These are phyloP conservation scores for Wickerhamomyces strasburgensis DNA, from an alignment of 805 yeast genomes.

Conservation along the genomic window DNA sequence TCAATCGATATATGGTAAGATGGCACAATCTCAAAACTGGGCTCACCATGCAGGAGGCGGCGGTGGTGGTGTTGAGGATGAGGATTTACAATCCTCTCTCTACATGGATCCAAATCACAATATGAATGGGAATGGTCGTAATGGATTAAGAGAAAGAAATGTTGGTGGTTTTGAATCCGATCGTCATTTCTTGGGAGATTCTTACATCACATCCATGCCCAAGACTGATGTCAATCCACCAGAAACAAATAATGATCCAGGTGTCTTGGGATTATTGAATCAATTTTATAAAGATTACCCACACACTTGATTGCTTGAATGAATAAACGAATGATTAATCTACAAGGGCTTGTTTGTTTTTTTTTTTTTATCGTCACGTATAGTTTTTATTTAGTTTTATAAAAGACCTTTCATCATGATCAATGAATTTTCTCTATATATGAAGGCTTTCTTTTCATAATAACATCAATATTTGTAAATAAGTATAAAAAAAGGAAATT, in stretches of 20 bases:
- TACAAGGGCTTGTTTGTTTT: not conserved
- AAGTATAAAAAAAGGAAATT: constrained; percentile 13
- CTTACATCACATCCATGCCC: constrained; percentile 36
- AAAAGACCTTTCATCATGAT: constrained; percentile 14
- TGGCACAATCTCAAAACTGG: not conserved
- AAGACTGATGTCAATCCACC: constrained; percentile 29
- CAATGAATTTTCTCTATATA: constrained; percentile 10
- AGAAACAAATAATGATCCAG: constrained; percentile 33
- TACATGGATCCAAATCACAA: constrained; percentile 9
- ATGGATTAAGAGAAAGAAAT: constrained; percentile 5
- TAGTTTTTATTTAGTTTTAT: constrained; percentile 10
- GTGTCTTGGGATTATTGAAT: constrained; percentile 76
- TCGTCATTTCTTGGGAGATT: constrained; percentile 34
- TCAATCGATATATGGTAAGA: constrained; percentile 1
- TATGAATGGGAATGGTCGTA: constrained; percentile 2
- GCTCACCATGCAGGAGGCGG: not conserved
- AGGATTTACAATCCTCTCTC: no score
- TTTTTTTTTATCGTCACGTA: not conserved
- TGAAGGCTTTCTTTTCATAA: constrained; percentile 19
- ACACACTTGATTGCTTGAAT: not conserved
- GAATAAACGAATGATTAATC: no score
- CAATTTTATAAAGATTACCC: constrained; percentile 59
- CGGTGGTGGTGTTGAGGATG: no score
- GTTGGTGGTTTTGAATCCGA: constrained; percentile 4
- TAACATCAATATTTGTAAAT: constrained; percentile 19